Conservation (phyloP, 176 grass and related monocot species). For the Avena sativa region DNA sequence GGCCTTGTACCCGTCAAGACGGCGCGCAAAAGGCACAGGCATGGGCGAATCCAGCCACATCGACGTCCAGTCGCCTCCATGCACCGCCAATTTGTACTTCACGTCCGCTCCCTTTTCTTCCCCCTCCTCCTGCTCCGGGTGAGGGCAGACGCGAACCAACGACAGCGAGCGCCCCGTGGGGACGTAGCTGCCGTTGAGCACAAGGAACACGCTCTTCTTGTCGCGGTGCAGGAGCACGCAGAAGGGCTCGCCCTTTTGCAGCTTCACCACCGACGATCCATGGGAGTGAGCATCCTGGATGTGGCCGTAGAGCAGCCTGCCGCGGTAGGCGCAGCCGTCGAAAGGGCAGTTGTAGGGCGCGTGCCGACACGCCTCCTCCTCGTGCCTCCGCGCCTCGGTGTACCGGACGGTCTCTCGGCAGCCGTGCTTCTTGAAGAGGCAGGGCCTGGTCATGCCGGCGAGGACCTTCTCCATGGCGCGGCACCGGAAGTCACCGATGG, state of each 20-base stretch:
- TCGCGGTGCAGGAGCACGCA: too few species aligned
- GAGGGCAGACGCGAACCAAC: not conserved
- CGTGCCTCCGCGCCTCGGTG: not conserved
- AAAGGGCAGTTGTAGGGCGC: not conserved
- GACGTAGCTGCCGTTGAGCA: not conserved
- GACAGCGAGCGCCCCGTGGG: not conserved
- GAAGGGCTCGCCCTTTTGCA: too few species aligned
- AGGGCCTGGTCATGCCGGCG: not conserved
- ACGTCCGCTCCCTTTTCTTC: too few species aligned
- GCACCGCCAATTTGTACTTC: not conserved
- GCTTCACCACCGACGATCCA: too few species aligned
- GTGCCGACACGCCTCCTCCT: not conserved
- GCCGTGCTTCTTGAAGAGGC: not conserved
- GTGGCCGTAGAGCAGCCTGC: too few species aligned
- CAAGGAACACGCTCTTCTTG: too few species aligned
- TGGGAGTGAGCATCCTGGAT: too few species aligned
- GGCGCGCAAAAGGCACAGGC: not conserved
- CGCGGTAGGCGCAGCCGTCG: not conserved
- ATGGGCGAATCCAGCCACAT: not conserved
- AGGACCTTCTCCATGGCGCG: not conserved
- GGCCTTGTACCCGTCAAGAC: not conserved
- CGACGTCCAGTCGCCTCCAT: not conserved
- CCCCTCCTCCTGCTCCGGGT: fast-evolving
- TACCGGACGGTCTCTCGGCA: not conserved
- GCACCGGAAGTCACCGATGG: not conserved